Base-by-base conservation (phyloP, 345 rosid genomes). In the Gossypium bickii region DNA sequence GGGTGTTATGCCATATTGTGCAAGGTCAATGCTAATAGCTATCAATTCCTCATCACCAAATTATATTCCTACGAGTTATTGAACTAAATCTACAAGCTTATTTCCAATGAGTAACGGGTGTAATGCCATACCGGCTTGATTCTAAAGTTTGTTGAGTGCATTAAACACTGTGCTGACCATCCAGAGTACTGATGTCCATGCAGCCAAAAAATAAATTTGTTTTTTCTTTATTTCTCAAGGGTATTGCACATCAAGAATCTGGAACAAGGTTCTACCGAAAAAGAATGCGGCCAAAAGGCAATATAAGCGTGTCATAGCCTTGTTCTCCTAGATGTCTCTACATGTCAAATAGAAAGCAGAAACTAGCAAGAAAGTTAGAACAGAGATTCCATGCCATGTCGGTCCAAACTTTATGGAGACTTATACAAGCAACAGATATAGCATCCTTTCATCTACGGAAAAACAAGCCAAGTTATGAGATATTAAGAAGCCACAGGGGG, bases 151-250 rank as follows among this genome's bases (percentile, higher is more conserved):
- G 13, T 18, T 64, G 51, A 64, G 69, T 22, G 41, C 24, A n/a
- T 9, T 17, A 63, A 38, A 64, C 49, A 22, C 45, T 34, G 1
- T 43, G 25, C 38, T 9, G 3, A 65, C 69, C 69, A 65, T 41
- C 9, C 24, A 43, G 27, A 17, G 15, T 65, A 65, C 70, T 11
- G 15, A 18, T 20, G n/a, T 12, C 34, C n/a, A 66, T 66, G 53
- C 29, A 44, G 27, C 52, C 27, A 43, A 65, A 11, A 5, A 43
- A 65, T 41, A 18, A 65, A 18, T 43, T 65, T 65, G 70, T 65
- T 63, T 65, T 18, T 29, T 65, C 52, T 65, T 18, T 27, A 65
- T 65, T 65, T 65, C 70, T 44, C 27, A 44, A 43, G 25, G 29
- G 27, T 12, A 10, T 18, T 65, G 70, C 49, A 65, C 20, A 51